These are phyloP conservation scores for Graphium sp. DNA, from an alignment of 2,329 filamentous ascomycete species.

Conservation along the genomic window DNA sequence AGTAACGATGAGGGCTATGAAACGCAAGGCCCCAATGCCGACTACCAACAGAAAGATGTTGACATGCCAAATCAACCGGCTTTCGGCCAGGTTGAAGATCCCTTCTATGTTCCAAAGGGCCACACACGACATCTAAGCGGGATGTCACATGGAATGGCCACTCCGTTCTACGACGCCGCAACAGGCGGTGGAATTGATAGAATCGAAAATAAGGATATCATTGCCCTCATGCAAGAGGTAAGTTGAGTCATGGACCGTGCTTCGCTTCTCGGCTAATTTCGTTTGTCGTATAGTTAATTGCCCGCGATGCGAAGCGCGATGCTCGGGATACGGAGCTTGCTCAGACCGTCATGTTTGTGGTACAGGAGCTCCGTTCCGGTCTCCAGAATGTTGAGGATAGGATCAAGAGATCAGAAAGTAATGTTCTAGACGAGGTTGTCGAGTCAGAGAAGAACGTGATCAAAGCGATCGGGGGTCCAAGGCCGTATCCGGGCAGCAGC, in stretches of 20 bases:
- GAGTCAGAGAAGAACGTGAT: slow-evolving; percentile 77
- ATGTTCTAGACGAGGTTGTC: slow-evolving; percentile 74
- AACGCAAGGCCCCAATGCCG: slow-evolving; percentile 49
- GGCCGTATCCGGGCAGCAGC: slow-evolving; percentile 57
- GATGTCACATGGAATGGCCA: slow-evolving; percentile 80
- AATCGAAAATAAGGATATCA: slow-evolving; percentile 92
- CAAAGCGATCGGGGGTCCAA: slow-evolving; percentile 68
- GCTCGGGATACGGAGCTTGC: slow-evolving; percentile 93
- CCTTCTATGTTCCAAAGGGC: slow-evolving; percentile 41
- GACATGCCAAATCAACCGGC: slow-evolving; percentile 9
- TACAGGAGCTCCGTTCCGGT: slow-evolving; percentile 90
- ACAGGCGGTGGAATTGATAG: slow-evolving; percentile 77
- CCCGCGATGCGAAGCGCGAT: slow-evolving; percentile 89
- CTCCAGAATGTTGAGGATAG: slow-evolving; percentile 92
- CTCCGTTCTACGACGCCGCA: slow-evolving; percentile 77
- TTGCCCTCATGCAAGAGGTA: slow-evolving; percentile 92
- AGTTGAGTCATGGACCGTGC: too few species aligned
- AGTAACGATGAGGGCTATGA: slow-evolving; percentile 72
- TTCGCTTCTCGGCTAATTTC: too few species aligned
- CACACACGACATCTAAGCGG: slow-evolving; percentile 58
- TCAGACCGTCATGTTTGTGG: slow-evolving; percentile 81
- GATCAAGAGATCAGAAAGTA: slow-evolving; percentile 75
- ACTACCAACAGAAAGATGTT: slow-evolving; percentile 38
- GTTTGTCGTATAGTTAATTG: slow-evolving; percentile 49
- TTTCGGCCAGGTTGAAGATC: slow-evolving; percentile 35